Evolutionary conservation across 805 yeast genomes (phyloP).

Genomic region (Starmera caribaea): DNA sequence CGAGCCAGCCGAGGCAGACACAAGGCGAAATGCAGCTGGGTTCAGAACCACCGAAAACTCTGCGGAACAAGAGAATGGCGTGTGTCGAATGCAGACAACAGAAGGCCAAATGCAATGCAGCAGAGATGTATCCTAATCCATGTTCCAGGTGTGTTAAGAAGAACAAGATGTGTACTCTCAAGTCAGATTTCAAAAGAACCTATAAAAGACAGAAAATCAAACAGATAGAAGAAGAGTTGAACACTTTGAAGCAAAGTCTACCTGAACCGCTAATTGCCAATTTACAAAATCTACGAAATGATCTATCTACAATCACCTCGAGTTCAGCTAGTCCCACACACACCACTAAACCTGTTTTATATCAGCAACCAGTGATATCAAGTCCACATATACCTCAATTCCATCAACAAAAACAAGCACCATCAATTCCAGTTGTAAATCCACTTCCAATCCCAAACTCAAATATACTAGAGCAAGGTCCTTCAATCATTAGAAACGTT

Average conservation of each 20-base stretch:
- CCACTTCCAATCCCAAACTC: not conserved
- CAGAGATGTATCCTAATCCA: constrained; percentile 61
- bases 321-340: too few species aligned
- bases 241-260: constrained; percentile 52
- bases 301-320: too few species aligned
- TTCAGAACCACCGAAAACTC: not conserved
- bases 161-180: constrained; percentile 58
- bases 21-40: not conserved
- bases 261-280: constrained; percentile 12
- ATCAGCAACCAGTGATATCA: too few species aligned
- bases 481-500: constrained; percentile 16
- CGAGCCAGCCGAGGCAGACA: not conserved
- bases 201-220: constrained; percentile 79
- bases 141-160: constrained; percentile 77
- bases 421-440: not conserved
- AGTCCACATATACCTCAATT: too few species aligned
- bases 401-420: not conserved
- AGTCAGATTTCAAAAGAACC: constrained; percentile 80
- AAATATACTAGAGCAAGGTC: constrained; percentile 6
- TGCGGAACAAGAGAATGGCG: constrained; percentile 53
- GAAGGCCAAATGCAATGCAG: constrained; percentile 85
- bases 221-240: constrained; percentile 73
- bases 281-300: too few species aligned
- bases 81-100: constrained; percentile 97
- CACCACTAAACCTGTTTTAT: too few species aligned